Evolutionary conservation across 805 yeast genomes (phyloP).

Genomic region (Candida nanaspora): DNA sequence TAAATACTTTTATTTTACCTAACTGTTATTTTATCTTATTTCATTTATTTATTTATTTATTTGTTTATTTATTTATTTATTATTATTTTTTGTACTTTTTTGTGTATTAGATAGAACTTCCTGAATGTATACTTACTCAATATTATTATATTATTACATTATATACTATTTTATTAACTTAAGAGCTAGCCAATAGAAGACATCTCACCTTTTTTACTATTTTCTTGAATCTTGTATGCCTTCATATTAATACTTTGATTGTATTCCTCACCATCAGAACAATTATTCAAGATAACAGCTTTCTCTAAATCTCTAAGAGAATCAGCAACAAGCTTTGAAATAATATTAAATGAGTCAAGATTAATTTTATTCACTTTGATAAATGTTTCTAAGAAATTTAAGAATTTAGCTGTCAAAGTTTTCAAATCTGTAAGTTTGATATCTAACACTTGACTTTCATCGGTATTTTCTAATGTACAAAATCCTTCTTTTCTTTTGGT

Average conservation of each 20-base stretch:
- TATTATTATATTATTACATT: too few relatives aligned
- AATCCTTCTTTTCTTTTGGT: background rate
- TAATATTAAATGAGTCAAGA: background rate
- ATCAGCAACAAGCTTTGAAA: constrained; percentile 1
- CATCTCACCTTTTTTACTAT: too few relatives aligned
- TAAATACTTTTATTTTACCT: too few relatives aligned
- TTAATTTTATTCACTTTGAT: background rate
- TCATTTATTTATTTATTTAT: too few relatives aligned
- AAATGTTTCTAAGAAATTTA: background rate
- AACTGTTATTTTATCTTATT: too few relatives aligned
- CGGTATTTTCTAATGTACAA: too few relatives aligned
- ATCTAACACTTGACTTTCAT: background rate
- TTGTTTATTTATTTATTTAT: too few relatives aligned
- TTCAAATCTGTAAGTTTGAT: background rate
- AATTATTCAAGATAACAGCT: constrained; percentile 4
- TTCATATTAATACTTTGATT: constrained; percentile 2
- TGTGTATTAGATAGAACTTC: too few relatives aligned
- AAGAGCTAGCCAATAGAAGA: too few relatives aligned
- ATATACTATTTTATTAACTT: too few relatives aligned
- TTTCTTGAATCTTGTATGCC: background rate
- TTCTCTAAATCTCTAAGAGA: constrained; percentile 6
- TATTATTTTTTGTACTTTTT: too few relatives aligned
- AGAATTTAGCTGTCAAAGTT: background rate
- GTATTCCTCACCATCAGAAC: background rate
- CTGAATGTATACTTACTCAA: too few relatives aligned